Evolutionary conservation across 2,329 filamentous ascomycete species (phyloP).

Genomic region (Talaromyces sp.): DNA sequence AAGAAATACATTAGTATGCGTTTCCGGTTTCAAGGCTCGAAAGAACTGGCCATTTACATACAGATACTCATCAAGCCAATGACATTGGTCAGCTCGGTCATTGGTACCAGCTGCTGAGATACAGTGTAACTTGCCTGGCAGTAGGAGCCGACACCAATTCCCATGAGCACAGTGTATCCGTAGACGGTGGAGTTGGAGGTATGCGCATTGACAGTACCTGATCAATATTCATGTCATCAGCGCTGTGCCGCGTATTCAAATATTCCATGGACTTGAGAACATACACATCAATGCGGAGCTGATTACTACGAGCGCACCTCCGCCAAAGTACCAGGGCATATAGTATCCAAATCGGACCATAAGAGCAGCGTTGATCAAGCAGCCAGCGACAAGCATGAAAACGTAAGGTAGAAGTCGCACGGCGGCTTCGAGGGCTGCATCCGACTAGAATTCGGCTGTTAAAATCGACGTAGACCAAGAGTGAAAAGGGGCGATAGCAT

Average conservation of each 20-base stretch:
- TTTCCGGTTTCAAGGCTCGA: no score
- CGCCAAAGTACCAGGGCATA: constrained; percentile 24
- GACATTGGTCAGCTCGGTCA: neutral
- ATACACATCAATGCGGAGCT: constrained; percentile 20
- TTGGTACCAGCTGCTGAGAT: constrained; percentile 15
- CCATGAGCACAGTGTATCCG: constrained; percentile 16
- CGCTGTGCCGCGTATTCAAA: no score
- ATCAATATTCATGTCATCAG: no score
- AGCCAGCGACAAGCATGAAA: neutral
- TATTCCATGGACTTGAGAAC: no score
- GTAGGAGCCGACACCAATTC: constrained; percentile 19
- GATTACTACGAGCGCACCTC: constrained; percentile 19
- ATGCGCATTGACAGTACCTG: constrained; percentile 15
- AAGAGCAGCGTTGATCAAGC: constrained; percentile 19
- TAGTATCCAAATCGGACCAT: constrained; percentile 21
- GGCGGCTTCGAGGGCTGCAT: constrained; percentile 26
- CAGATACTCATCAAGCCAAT: constrained; percentile 3
- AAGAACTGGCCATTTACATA: no score
- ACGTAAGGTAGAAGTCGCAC: constrained; percentile 27
- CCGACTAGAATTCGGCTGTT: no score
- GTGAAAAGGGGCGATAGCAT: no score
- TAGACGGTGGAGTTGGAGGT: constrained; percentile 21
- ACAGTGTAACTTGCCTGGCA: constrained; percentile 19
- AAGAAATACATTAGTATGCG: no score
- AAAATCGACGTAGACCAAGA: no score